Evolutionary conservation across 495 filamentous ascomycete species (phyloP).

Genomic region (Neurospora tetrasperma): DNA sequence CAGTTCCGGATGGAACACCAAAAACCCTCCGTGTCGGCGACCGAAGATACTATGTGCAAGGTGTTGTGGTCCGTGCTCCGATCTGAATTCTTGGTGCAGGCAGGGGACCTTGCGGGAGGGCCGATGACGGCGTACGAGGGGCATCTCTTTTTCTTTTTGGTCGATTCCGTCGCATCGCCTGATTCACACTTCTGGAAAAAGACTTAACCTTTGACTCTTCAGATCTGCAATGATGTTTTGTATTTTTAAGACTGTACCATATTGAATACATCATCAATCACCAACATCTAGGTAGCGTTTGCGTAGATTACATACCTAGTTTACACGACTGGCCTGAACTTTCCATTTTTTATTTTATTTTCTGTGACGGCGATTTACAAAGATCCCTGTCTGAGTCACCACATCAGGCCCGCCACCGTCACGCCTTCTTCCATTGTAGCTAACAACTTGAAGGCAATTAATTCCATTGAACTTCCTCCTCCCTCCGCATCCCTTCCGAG

Average conservation of each 20-base stretch:
- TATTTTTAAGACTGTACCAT: not conserved
- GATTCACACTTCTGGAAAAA: not conserved
- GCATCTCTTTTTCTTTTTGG: constrained; percentile 3
- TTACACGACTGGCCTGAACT: not conserved
- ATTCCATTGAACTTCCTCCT: not conserved
- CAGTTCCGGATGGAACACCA: not conserved
- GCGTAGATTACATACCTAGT: not conserved
- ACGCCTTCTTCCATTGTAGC: not conserved
- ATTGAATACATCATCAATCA: not conserved
- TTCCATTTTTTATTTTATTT: not conserved
- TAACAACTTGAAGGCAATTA: not conserved
- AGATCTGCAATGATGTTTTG: not conserved
- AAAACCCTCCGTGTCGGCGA: not conserved
- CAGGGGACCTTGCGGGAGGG: not conserved
- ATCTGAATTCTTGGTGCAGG: not conserved
- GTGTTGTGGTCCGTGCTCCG: not conserved
- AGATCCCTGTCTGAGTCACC: not conserved
- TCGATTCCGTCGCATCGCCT: not conserved
- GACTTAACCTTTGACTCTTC: not conserved
- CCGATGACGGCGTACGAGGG: constrained; percentile 12
- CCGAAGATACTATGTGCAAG: not conserved
- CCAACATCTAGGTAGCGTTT: not conserved
- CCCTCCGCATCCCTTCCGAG: not conserved
- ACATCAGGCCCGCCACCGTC: not conserved
- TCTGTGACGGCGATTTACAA: not conserved